Percentiles rank a stretch among this genome's conserved stretches.
Evolutionary conservation across 2,329 filamentous ascomycete species (phyloP).

Genomic region (Alternaria sp.): DNA sequence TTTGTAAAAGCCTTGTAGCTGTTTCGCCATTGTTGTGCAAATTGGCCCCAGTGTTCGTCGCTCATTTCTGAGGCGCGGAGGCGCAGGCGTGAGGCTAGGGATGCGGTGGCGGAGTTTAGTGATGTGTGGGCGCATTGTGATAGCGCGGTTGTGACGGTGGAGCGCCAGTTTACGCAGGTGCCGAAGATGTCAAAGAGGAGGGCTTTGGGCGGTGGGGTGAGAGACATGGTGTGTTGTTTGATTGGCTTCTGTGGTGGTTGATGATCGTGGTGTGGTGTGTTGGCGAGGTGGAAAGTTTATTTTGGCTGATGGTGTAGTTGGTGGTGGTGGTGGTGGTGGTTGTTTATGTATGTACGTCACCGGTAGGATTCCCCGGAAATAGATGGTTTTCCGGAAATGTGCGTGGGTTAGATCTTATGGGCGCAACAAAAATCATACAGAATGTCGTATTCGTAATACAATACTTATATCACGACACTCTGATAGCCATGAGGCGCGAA

Average conservation of each 20-base stretch:
- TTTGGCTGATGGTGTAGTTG: not conserved
- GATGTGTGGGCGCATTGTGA: slow-evolving; percentile 55
- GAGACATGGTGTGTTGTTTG: slow-evolving; percentile 27
- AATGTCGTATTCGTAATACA: not conserved
- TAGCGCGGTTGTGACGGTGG: slow-evolving; percentile 67
- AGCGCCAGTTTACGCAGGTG: slow-evolving; percentile 81
- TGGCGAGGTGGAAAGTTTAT: not conserved
- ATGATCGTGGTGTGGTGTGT: not conserved
- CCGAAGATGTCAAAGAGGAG: slow-evolving; percentile 80
- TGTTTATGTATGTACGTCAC: not conserved
- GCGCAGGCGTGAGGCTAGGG: slow-evolving; percentile 57
- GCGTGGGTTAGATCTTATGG: not conserved
- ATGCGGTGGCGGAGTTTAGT: slow-evolving; percentile 55
- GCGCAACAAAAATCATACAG: not conserved
- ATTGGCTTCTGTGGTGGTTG: slow-evolving; percentile 7
- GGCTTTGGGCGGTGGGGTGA: slow-evolving; percentile 55
- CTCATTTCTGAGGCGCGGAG: slow-evolving; percentile 59
- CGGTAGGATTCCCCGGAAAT: not conserved
- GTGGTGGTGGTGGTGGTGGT: not conserved
- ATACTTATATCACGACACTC: not conserved
- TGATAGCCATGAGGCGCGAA: not conserved
- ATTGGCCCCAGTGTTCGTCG: slow-evolving; percentile 64
- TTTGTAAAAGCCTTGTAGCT: slow-evolving; percentile 68
- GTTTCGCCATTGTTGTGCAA: slow-evolving; percentile 74
- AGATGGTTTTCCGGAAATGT: not conserved